Base-by-base conservation (phyloP, 495 filamentous ascomycete species). In the Parathielavia appendiculata region DNA sequence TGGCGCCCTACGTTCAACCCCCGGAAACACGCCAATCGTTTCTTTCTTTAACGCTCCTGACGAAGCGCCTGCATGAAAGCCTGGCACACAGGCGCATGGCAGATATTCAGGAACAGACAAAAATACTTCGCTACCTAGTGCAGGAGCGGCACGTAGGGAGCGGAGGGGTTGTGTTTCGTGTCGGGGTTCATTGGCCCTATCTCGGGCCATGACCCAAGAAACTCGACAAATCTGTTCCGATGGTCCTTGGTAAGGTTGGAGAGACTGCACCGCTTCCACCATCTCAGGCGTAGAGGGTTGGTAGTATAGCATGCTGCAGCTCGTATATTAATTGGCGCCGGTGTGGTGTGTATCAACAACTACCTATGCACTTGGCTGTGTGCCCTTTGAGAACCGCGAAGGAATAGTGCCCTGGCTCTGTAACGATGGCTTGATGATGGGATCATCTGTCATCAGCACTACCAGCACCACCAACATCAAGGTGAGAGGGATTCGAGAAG, bases 71-170 rank as follows among this genome's bases (percentile, higher is more conserved):
- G 51, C 56, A 55, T 50, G 20, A 38, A n/a, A n/a, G 34, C 32
- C 45, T 45, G 39, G 39, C 54, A 51, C 40, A 8, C 11, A 22
- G 39, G 39, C 50, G 47, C 60, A 58, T 55, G 56, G 51, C 60
- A 35, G 61, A 55, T 60, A 59, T 63, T 69, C 64, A 69, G 66
- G 66, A 65, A 67, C 63, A 52, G 51, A 39, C 51, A 19, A 51
- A 58, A 13, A n/a, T 32, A 46, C 49, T 39, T 60, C 58, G 51
- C 62, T 65, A 69, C n/a, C n/a, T n/a, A n/a, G 67, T 67, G 66
- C 64, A 65, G 51, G 62, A 61, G 62, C 62, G 64, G 64, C 62
- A 56, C 53, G 57, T 38, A 17, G 52, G 62, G 44, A 40, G 36
- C 13, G 51, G 32, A 53, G 19, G 39, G 40, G 46, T 13, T 35